phyloP scores from a whole-genome alignment of 1,284 basidiomycete genomes.

The Porogramme epimiltina region DNA sequence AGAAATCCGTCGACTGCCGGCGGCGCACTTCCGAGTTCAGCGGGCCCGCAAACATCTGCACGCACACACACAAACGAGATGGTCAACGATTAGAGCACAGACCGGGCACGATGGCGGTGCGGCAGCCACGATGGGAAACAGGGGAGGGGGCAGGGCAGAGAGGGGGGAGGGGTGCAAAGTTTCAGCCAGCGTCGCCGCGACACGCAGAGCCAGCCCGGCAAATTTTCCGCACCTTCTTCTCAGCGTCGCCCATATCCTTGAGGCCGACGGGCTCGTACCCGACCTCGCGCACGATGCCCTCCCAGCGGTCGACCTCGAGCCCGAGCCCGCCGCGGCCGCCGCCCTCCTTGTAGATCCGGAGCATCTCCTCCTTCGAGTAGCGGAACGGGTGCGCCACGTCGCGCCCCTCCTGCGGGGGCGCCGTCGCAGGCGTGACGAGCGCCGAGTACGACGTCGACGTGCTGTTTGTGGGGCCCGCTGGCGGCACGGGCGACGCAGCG shows the following conservation, averaged over 20 bases:
- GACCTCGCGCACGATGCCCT: constrained; percentile 80
- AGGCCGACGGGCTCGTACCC: constrained; percentile 74
- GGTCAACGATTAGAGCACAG: not conserved
- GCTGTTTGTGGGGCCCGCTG: constrained; percentile 47
- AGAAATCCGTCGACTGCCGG: constrained; percentile 73
- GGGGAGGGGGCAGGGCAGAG: not conserved
- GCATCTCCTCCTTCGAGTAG: constrained; percentile 85
- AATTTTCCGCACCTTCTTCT: constrained; percentile 76
- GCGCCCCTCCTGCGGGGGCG: constrained; percentile 51
- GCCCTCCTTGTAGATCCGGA: constrained; percentile 82
- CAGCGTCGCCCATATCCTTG: constrained; percentile 79
- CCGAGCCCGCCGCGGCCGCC: constrained; percentile 74
- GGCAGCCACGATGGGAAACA: too few species aligned
- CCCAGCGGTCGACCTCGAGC: constrained; percentile 84
- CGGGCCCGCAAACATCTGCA: constrained; percentile 70
- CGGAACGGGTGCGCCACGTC: constrained; percentile 79
- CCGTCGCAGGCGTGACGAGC: constrained; percentile 60
- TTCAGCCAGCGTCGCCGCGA: not conserved
- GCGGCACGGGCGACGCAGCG: constrained; percentile 40
- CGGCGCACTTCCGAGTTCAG: constrained; percentile 82
- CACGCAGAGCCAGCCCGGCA: constrained; percentile 1
- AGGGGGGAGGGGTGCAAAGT: not conserved
- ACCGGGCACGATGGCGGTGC: too few species aligned
- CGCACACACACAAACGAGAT: constrained; percentile 8
- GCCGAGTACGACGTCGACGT: constrained; percentile 83